These are phyloP conservation scores for Gynandropsis gynandra DNA, from an alignment of 345 rosid species.

Conservation along the genomic window DNA sequence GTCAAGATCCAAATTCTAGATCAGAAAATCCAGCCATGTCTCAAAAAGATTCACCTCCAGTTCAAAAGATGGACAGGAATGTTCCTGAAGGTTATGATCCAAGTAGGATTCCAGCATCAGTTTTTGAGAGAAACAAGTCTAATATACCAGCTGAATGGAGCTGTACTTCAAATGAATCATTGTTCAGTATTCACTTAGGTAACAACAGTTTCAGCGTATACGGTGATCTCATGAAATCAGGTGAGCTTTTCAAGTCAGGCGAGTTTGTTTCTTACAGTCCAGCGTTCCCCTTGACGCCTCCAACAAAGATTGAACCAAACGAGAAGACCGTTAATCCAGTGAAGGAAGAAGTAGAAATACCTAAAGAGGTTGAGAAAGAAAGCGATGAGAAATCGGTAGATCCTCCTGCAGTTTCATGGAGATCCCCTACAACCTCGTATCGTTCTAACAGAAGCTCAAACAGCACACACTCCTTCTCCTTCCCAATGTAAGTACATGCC, in stretches of 20 bases:
- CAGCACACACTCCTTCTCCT: conserved; percentile 41
- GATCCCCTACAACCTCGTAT: conserved; percentile 27
- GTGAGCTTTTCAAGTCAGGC: conserved; percentile 31
- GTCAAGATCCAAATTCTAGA: background rate
- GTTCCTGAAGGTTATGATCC: conserved; percentile 36
- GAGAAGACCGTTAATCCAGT: conserved; percentile 18
- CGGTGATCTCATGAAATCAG: conserved; percentile 27
- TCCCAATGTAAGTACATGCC: conserved; percentile 45
- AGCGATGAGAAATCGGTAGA: conserved; percentile 19
- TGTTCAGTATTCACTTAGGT: conserved; percentile 67
- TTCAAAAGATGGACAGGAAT: conserved; percentile 64
- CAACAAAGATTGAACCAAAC: background rate
- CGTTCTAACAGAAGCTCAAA: conserved; percentile 39
- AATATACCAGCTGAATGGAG: conserved; percentile 53
- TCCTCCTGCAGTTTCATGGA: conserved; percentile 24
- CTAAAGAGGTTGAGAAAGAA: conserved; percentile 11
- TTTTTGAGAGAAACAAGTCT: conserved; percentile 42
- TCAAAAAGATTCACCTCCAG: conserved; percentile 47
- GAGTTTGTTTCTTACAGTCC: conserved; percentile 37
- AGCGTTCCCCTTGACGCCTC: conserved; percentile 29
- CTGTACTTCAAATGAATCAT: conserved; percentile 50
- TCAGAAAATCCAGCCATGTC: conserved; percentile 12
- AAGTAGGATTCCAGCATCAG: conserved; percentile 44
- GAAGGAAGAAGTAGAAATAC: conserved; percentile 3
- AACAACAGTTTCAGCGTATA: conserved; percentile 37